Evolutionary conservation across 108 stramenopile species (phyloP), one percentile per base, ranked within the genome.

Genomic region (Tribonema minus): DNA sequence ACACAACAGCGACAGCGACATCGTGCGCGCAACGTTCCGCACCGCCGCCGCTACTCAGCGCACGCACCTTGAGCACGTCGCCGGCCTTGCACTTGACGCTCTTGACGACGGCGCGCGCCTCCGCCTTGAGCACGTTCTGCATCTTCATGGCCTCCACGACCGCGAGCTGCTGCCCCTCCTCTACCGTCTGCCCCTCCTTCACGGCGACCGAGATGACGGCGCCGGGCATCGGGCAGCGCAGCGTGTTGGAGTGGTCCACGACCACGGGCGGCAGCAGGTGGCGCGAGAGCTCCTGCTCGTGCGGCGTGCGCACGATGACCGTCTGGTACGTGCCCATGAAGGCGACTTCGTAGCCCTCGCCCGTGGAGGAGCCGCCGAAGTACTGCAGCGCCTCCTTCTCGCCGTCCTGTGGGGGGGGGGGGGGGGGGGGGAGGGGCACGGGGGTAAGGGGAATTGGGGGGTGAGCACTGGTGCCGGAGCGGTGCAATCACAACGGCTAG

Each of bases 101-200:
- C 54, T 72, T 85, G n/a, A 88, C 86, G 15, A 80, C 72, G 34
- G 91, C 95, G 2, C 73, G 70, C 65, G 87, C 81, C 71, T 91
- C 90, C 25, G 94, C 90, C 26, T 92, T 91, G 28, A 96, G 88
- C 23, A 96, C 86, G 79, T 96, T 98, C 90, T 96, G 95, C 97
- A 98, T 98, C 87, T 98, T 98, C 97, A 98, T 98, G 3, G 97
- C 97, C 86, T 96, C 95, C 2, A 96, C 90, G 31, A 96, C 87
- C 70, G 93, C 94, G 5, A 98, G 86, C 46, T 91, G 91, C 84
- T 98, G 94, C 6, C 94, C 95, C 25, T 81, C 85, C 85, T 94
- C 92, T 29, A 98, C 94, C 25, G 74, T 36, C 61, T 95, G 92
- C n/a, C 95, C 96, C 33, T 88, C 91, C 68, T 85, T 29, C n/a